Conservation (phyloP, 2,329 filamentous ascomycete species). For the Verticillium nonalfalfae region DNA sequence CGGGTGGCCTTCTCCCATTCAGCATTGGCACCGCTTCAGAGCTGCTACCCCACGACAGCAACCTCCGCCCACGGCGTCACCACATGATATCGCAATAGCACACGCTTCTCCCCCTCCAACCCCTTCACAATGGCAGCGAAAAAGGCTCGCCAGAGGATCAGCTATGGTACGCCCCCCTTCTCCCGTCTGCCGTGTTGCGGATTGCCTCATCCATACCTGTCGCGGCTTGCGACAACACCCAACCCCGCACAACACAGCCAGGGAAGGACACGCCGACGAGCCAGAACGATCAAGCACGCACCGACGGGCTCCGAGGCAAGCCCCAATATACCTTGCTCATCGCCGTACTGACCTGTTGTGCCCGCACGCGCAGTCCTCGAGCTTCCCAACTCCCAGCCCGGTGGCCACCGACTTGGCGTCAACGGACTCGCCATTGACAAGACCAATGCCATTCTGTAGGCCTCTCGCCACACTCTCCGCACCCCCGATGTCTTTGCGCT, state of each 20-base stretch:
- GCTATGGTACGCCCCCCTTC: constrained; percentile 49
- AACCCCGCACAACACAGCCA: neutral
- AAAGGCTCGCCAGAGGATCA: constrained; percentile 64
- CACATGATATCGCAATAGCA: constrained; percentile 1
- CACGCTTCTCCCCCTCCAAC: neutral
- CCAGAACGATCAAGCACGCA: neutral
- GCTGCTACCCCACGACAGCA: constrained; percentile 6
- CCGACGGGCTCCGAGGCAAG: neutral
- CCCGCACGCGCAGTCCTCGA: constrained; percentile 42
- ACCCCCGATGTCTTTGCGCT: constrained; percentile 9
- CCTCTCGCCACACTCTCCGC: constrained; percentile 8
- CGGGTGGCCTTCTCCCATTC: neutral
- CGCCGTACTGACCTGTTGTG: neutral
- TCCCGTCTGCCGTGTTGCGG: neutral
- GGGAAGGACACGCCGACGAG: neutral
- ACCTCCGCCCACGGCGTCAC: neutral
- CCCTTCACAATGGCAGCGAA: constrained; percentile 47
- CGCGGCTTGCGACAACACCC: neutral
- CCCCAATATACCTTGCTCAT: neutral
- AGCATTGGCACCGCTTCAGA: neutral
- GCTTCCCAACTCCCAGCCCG: constrained; percentile 51
- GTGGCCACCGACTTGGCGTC: constrained; percentile 87
- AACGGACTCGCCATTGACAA: constrained; percentile 88
- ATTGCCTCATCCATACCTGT: neutral
- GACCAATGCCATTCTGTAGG: constrained; percentile 80